Evolutionary conservation across 176 grass and related monocot species (phyloP).

Genomic region (Thalia dealbata): DNA sequence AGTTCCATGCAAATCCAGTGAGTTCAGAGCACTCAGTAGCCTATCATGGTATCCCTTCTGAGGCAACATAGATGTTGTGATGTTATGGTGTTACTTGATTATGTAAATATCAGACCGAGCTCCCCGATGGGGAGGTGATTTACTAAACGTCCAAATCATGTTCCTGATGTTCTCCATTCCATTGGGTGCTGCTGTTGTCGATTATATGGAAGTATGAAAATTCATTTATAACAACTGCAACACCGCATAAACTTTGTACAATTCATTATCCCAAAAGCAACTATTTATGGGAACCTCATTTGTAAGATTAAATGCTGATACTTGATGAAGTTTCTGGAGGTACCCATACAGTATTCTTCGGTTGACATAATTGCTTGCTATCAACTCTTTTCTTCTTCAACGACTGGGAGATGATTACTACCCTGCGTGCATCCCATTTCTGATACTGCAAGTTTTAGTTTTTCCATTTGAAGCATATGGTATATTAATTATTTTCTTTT

Average conservation of each 20-base stretch:
- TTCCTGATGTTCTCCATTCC: background rate
- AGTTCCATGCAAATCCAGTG: constrained; percentile 41
- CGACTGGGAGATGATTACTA: background rate
- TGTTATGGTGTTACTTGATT: background rate
- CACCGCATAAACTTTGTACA: background rate
- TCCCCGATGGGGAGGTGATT: background rate
- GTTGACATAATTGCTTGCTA: background rate
- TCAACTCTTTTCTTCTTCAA: constrained; percentile 5
- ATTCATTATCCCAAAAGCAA: background rate
- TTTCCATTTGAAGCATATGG: background rate
- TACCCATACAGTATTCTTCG: background rate
- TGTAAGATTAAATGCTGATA: background rate
- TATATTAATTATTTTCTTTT: background rate
- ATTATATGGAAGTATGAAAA: background rate
- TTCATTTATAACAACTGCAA: background rate
- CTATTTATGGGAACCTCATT: background rate
- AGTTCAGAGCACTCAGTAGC: constrained; percentile 35
- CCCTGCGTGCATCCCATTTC: background rate
- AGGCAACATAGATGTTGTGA: constrained; percentile 27
- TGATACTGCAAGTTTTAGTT: constrained; percentile 2
- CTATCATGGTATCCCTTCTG: constrained; percentile 58
- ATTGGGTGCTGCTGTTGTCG: background rate
- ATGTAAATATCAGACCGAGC: background rate
- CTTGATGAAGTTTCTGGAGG: background rate
- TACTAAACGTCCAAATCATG: background rate